Evolutionary conservation across 1,139 yeast genomes (phyloP).

Genomic region (Blastobotrys aristatus): DNA sequence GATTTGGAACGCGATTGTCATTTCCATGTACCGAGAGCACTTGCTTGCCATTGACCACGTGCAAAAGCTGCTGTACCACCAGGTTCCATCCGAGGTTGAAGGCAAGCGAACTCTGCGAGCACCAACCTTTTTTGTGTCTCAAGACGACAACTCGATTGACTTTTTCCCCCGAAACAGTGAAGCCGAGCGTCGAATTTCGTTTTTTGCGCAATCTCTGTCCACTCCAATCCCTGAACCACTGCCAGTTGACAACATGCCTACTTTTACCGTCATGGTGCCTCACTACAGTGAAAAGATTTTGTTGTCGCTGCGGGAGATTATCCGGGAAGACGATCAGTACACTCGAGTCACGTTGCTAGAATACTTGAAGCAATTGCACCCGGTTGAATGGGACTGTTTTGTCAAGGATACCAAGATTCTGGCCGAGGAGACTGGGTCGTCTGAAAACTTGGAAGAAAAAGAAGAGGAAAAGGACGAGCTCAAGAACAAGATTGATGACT

Average conservation of each 20-base stretch:
- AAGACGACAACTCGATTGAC: conserved; percentile 91
- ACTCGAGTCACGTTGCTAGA: conserved; percentile 95
- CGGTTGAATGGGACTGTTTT: conserved; percentile 99
- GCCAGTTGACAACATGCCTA: conserved; percentile 99
- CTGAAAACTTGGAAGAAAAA: conserved; percentile 45
- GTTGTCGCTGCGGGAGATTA: conserved; percentile 90
- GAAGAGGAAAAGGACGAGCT: conserved; percentile 53
- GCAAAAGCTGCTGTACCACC: conserved; percentile 92
- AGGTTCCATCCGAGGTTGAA: conserved; percentile 89
- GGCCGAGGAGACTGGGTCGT: conserved; percentile 68
- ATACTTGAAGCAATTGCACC: conserved; percentile 95
- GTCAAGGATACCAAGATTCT: conserved; percentile 97
- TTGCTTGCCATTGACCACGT: conserved; percentile 96
- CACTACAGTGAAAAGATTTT: conserved; percentile 97
- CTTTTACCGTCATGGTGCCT: conserved; percentile 95
- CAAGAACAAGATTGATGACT: conserved; percentile 89
- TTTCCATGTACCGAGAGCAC: conserved; percentile 98
- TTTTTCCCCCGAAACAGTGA: conserved; percentile 95
- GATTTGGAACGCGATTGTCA: conserved; percentile 97
- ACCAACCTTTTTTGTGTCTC: conserved; percentile 96
- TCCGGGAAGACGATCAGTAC: conserved; percentile 97
- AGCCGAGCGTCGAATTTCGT: conserved; percentile 98
- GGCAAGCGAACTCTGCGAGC: conserved; percentile 98
- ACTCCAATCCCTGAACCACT: conserved; percentile 98
- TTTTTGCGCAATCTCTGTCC: conserved; percentile 97